phyloP scores from a whole-genome alignment of 805 yeast genomes.

The Jamesozyma lodderae region DNA sequence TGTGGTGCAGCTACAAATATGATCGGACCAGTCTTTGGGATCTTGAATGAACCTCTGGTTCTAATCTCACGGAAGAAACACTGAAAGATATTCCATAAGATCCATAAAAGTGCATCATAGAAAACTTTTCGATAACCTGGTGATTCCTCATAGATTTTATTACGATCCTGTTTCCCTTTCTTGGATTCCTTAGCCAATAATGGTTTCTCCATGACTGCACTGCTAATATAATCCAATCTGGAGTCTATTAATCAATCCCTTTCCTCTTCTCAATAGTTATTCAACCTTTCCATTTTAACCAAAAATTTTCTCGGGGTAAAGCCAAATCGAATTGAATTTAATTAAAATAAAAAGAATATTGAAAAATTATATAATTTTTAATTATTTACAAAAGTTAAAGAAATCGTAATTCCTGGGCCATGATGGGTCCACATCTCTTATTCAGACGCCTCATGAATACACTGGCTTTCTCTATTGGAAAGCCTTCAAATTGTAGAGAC shows the following conservation, averaged over 20 bases:
- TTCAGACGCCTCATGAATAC: conserved; percentile 37
- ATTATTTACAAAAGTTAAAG: neutral
- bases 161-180: neutral
- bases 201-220: conserved; percentile 3
- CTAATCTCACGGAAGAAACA: conserved; percentile 83
- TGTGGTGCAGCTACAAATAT: conserved; percentile 96
- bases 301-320: too few species aligned
- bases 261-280: too few species aligned
- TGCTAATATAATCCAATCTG: too few species aligned
- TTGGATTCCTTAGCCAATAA: neutral
- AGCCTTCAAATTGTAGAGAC: conserved; percentile 47
- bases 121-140: conserved; percentile 32
- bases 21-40: conserved; percentile 68
- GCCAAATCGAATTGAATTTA: neutral
- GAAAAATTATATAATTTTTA: too few species aligned
- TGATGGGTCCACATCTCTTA: conserved; percentile 34
- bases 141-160: conserved; percentile 38
- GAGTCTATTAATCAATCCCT: too few species aligned
- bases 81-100: conserved; percentile 41
- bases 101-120: conserved; percentile 47
- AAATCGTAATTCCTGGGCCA: neutral
- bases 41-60: conserved; percentile 74
- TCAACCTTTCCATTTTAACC: too few species aligned
- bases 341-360: neutral
- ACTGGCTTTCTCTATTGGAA: conserved; percentile 36